A percentile compares a stretch with the other conserved stretches of the same genome.
These are phyloP conservation scores for Ceratonia siliqua DNA, from an alignment of 306 rosid species.

Conservation along the genomic window DNA sequence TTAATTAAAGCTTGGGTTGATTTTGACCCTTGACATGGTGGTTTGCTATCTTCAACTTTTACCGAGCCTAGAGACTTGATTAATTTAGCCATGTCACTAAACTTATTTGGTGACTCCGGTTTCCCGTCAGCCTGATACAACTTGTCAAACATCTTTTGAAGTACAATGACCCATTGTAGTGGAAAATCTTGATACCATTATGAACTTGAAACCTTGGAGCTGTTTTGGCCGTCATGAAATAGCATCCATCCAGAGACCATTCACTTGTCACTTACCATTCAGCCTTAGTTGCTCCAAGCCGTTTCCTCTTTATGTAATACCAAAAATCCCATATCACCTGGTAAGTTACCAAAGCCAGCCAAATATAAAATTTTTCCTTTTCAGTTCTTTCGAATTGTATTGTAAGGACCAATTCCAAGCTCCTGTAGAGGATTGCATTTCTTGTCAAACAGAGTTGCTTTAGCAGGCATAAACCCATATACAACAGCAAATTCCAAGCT, in stretches of 20 bases:
- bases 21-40: slow-evolving; percentile 72
- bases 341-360: slow-evolving; percentile 96
- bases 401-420: slow-evolving; percentile 94
- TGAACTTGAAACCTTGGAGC: no score
- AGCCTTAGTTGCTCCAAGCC: no score
- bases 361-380: slow-evolving; percentile 86
- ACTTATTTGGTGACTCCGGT: slow-evolving; percentile 72
- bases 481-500: slow-evolving; percentile 88
- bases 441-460: slow-evolving; percentile 89
- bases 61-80: slow-evolving; percentile 59
- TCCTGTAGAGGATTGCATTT: slow-evolving; percentile 94
- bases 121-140: slow-evolving; percentile 96
- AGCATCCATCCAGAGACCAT: no score
- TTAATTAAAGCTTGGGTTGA: slow-evolving; percentile 46
- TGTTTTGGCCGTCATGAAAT: no score
- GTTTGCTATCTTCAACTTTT: slow-evolving; percentile 61
- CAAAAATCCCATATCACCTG: slow-evolving; percentile 98
- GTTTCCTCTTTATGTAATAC: no score
- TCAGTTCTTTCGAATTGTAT: slow-evolving; percentile 89
- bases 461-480: slow-evolving; percentile 96
- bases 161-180: slow-evolving; percentile 75
- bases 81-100: slow-evolving; percentile 64
- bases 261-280: no score
- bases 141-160: slow-evolving; percentile 92
- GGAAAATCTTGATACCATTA: slow-evolving; percentile 90